These are phyloP conservation scores for Oryza longistaminata DNA, from an alignment of 176 grass and related monocot species.

Conservation along the genomic window DNA sequence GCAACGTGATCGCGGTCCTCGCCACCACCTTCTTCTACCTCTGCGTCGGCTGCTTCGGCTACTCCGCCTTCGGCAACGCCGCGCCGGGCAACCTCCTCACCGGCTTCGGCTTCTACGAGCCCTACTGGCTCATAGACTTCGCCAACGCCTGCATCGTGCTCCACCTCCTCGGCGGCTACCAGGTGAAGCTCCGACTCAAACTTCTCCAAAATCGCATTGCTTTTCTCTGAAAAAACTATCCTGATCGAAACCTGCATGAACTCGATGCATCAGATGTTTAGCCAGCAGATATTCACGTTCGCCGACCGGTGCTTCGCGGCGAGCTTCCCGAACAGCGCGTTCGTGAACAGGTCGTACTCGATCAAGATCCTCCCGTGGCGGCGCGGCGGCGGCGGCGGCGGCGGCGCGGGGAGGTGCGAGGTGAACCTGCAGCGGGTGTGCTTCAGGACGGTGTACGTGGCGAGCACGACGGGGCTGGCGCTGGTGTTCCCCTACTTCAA, in stretches of 20 bases:
- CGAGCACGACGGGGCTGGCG: constrained; percentile 57
- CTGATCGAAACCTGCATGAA: background rate
- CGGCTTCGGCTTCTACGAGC: constrained; percentile 77
- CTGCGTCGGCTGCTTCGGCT: constrained; percentile 60
- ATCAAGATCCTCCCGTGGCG: constrained; percentile 38
- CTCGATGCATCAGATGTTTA: constrained; percentile 39
- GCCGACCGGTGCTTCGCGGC: constrained; percentile 39
- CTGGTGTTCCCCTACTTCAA: constrained; percentile 88
- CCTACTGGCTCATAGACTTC: constrained; percentile 78
- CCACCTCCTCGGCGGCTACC: constrained; percentile 67
- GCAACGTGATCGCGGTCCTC: constrained; percentile 23
- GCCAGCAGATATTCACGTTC: constrained; percentile 64
- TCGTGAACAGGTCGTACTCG: constrained; percentile 57
- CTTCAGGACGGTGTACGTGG: constrained; percentile 68
- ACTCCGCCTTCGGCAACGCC: constrained; percentile 65
- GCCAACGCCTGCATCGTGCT: constrained; percentile 68
- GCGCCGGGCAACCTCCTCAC: constrained; percentile 72
- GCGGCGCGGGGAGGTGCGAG: constrained; percentile 30
- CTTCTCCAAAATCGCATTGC: background rate
- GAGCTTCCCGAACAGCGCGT: constrained; percentile 44
- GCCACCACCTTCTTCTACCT: constrained; percentile 76
- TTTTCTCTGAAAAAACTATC: background rate
- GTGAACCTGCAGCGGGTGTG: constrained; percentile 59
- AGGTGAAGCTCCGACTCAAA: constrained; percentile 27
- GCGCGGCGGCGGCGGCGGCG: too few species aligned